Conservation (phyloP, 345 rosid species). For the Orychophragmus violaceus region DNA sequence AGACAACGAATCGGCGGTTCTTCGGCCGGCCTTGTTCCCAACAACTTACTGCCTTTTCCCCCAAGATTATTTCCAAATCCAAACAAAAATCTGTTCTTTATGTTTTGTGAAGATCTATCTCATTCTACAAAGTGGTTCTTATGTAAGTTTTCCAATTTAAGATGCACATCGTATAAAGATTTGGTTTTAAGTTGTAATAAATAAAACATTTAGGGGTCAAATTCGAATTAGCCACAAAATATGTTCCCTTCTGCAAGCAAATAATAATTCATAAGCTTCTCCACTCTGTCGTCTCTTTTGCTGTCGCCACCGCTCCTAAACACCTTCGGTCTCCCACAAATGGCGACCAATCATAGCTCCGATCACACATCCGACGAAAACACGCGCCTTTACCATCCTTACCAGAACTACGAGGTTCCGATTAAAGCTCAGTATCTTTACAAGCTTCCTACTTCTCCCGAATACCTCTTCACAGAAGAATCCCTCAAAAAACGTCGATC, state of each 20-base stretch:
- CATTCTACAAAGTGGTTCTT: neutral
- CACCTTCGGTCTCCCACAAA: neutral
- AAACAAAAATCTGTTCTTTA: neutral
- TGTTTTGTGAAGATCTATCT: neutral
- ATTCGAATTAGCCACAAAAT: neutral
- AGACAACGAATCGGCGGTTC: neutral
- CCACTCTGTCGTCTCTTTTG: neutral
- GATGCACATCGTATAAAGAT: neutral
- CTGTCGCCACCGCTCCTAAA: neutral
- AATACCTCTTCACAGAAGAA: slow-evolving; percentile 80
- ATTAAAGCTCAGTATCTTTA: slow-evolving; percentile 38
- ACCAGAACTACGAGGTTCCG: slow-evolving; percentile 45
- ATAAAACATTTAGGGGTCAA: slow-evolving; percentile 6
- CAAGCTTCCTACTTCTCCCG: slow-evolving; percentile 81
- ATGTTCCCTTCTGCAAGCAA: neutral
- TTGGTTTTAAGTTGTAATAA: neutral
- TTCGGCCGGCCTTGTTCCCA: neutral
- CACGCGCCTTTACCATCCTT: slow-evolving; percentile 68
- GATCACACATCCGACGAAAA: slow-evolving; percentile 31
- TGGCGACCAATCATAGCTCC: slow-evolving; percentile 34
- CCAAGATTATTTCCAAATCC: neutral
- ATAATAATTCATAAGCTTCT: neutral
- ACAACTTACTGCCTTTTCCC: neutral
- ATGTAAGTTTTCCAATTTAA: neutral
- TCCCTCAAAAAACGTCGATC: slow-evolving; percentile 72